phyloP scores from a whole-genome alignment of 163 green algal species.

The Volvox carteri region DNA sequence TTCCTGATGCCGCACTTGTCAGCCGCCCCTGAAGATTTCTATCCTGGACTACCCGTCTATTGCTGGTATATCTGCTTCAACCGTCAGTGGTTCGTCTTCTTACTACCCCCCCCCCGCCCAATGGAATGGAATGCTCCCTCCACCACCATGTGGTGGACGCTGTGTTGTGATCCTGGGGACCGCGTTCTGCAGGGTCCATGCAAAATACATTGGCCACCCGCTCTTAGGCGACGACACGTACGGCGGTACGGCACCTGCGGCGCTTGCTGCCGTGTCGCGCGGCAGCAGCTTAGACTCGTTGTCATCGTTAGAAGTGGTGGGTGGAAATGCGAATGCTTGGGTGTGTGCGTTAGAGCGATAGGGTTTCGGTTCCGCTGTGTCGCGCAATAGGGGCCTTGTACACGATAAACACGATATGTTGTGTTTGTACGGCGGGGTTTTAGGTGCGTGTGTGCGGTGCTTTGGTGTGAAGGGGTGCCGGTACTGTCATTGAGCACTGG shows the following conservation, averaged over 20 bases:
- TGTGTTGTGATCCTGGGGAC: too few species aligned
- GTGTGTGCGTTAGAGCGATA: background rate
- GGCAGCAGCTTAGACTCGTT: background rate
- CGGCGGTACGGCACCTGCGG: slow-evolving; percentile 70
- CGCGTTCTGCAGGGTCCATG: slow-evolving; percentile 97
- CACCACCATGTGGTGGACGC: too few species aligned
- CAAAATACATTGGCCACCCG: slow-evolving; percentile 89
- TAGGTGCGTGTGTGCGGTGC: background rate
- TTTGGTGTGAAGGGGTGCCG: too few species aligned
- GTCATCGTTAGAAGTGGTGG: background rate
- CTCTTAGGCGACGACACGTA: slow-evolving; percentile 94
- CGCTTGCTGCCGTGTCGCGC: slow-evolving; percentile 54
- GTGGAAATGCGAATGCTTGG: background rate
- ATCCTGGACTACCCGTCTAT: too few species aligned
- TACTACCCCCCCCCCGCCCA: too few species aligned
- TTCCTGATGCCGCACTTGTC: too few species aligned
- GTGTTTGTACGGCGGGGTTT: background rate
- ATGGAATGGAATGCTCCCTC: too few species aligned
- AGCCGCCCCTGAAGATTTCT: too few species aligned
- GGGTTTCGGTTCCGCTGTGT: background rate
- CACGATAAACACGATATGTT: background rate
- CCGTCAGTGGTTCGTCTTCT: too few species aligned
- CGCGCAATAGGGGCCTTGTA: background rate
- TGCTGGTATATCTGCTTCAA: too few species aligned
- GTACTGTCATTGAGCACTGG: too few species aligned